These are phyloP conservation scores for Teratosphaeria destructans DNA, from an alignment of 2,329 filamentous ascomycete species.

Conservation along the genomic window DNA sequence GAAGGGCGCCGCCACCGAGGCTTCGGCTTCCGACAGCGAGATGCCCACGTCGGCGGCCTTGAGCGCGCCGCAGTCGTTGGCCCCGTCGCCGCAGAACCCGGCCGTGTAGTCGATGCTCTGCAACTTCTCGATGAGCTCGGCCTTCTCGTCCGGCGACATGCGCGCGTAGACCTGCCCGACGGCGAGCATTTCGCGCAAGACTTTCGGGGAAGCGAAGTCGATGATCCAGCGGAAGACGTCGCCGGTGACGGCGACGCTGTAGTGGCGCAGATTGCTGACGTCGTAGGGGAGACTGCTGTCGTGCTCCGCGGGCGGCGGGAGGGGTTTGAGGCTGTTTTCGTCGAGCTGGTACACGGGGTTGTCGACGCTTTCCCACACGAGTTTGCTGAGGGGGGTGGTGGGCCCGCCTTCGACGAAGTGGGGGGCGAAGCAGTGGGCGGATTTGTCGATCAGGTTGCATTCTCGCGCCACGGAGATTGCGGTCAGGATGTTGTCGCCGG, in stretches of 20 bases:
- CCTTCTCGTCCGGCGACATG: conserved; percentile 98
- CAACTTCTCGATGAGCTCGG: conserved; percentile 92
- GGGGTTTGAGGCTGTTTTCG: conserved; percentile 67
- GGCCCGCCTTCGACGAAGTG: conserved; percentile 73
- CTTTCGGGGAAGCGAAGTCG: conserved; percentile 74
- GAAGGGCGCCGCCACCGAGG: conserved; percentile 95
- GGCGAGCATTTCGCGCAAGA: conserved; percentile 79
- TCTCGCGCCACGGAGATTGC: conserved; percentile 92
- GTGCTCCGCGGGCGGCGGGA: conserved; percentile 56
- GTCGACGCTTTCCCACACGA: conserved; percentile 94
- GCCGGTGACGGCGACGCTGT: conserved; percentile 78
- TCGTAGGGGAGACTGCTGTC: conserved; percentile 82
- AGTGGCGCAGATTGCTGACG: conserved; percentile 70
- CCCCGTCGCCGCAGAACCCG: conserved; percentile 94
- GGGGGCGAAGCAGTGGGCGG: conserved; percentile 84
- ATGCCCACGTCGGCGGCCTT: conserved; percentile 98
- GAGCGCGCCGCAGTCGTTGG: conserved; percentile 92
- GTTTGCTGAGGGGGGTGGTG: conserved; percentile 59
- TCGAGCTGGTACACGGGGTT: conserved; percentile 70
- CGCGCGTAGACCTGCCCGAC: conserved; percentile 88
- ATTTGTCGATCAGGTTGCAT: conserved; percentile 69
- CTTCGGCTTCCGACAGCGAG: conserved; percentile 91
- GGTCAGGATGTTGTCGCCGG: conserved; percentile 93
- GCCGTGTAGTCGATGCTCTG: conserved; percentile 92
- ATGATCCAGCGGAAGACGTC: conserved; percentile 96